Base-by-base conservation (phyloP, 352 stramenopile genomes). In the Globisporangium echinulatum region DNA sequence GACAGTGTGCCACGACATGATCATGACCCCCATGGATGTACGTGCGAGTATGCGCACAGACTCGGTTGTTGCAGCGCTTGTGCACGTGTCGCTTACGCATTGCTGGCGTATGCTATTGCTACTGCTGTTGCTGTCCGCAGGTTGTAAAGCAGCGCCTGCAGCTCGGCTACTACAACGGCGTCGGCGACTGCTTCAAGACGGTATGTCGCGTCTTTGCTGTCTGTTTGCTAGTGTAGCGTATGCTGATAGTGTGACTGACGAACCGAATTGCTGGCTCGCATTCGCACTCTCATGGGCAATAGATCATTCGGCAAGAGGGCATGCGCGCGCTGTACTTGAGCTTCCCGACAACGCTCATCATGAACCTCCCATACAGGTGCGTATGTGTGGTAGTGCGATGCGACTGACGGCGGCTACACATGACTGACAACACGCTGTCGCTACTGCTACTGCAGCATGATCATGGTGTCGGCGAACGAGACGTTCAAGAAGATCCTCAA, bases 131-230 rank as follows among this genome's bases (percentile, higher is more conserved):
- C n/a, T 17, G 38, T 42, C 11, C n/a, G 43, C 52, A 92, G 82
- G 96, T 99, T 0, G 73, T 99, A 49, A 99, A 99, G 81, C 97
- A 99, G 78, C 85, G 97, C 39, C 79, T 99, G 67, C 97, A 99
- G 77, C 87, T 99, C 63, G 97, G 97, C 56, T 97, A 99, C 75
- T 99, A 99, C 77, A 78, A 74, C 40, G 95, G 94, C 64, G 83
- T 98, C 17, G 52, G 65, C 13, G 81, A 98, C 72, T 96, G 91
- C 68, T 87, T 98, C 60, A 74, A 85, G 52, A 86, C 75, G 68
- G 81, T 91, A 74, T 38, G 65, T 56, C 13, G 15, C 2, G n/a
- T 42, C 37, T 13, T 57, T 38, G 13, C 7, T 44, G 7, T 44
- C 40, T 44, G n/a, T 54, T 9, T n/a, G 19, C 7, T 25, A 17